These are phyloP conservation scores for Arthrinium phaeospermum DNA, from an alignment of 2,329 filamentous ascomycete genomes.

Conservation along the genomic window DNA sequence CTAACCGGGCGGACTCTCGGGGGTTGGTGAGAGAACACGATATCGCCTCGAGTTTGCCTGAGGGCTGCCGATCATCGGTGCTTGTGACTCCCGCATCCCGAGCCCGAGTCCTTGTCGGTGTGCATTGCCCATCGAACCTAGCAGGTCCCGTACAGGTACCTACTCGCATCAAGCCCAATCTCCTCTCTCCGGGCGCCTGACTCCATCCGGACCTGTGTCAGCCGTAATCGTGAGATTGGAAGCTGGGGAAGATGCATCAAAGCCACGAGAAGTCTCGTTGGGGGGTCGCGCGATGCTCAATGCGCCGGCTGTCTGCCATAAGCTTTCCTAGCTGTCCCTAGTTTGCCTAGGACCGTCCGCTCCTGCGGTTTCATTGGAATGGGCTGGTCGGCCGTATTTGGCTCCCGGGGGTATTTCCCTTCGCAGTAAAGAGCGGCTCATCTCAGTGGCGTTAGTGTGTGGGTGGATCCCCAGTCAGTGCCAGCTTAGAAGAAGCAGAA, in stretches of 20 bases:
- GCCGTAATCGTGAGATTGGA: not conserved
- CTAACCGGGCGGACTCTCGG: constrained; percentile 15
- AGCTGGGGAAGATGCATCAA: constrained; percentile 10
- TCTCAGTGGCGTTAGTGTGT: constrained; percentile 11
- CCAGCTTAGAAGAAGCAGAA: not conserved
- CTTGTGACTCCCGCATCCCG: not conserved
- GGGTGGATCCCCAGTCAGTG: not conserved
- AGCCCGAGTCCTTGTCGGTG: not conserved
- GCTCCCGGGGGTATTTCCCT: not conserved
- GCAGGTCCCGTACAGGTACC: not conserved
- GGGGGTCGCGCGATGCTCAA: constrained; percentile 1
- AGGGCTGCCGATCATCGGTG: not conserved
- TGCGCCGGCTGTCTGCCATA: constrained; percentile 5
- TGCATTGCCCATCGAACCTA: not conserved
- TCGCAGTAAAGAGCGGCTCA: constrained; percentile 15
- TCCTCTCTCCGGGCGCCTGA: not conserved
- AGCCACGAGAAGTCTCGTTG: not conserved
- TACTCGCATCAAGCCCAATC: constrained; percentile 7
- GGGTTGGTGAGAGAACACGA: constrained; percentile 1
- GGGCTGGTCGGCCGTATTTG: not conserved
- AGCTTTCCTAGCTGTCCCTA: constrained; percentile 8
- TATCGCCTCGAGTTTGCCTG: not conserved
- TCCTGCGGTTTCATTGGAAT: not conserved
- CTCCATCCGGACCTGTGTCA: constrained; percentile 2
- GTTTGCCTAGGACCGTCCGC: not conserved